phyloP scores from a whole-genome alignment of 2,329 filamentous ascomycete genomes.

The Aspergillus cejpii region DNA sequence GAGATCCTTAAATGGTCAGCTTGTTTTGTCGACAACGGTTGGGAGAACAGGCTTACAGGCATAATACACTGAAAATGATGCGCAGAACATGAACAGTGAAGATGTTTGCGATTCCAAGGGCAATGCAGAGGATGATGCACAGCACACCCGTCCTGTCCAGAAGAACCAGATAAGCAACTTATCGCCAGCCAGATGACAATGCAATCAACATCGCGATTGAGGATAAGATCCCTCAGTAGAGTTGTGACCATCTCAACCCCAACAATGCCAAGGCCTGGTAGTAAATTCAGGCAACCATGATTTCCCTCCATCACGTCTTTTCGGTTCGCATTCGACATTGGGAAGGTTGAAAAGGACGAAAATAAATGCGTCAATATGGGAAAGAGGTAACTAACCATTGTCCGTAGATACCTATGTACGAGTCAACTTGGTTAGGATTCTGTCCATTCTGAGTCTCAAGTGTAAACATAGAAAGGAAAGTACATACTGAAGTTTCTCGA shows the following conservation, averaged over 20 bases:
- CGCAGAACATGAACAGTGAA: constrained; percentile 53
- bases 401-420: constrained; percentile 56
- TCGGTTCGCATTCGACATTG: constrained; percentile 1
- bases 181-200: neutral
- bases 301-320: constrained; percentile 3
- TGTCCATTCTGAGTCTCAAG: constrained; percentile 8
- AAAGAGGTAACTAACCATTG: constrained; percentile 53
- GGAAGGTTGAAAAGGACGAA: neutral
- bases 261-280: constrained; percentile 13
- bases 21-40: constrained; percentile 16
- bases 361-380: constrained; percentile 1
- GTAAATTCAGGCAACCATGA: constrained; percentile 18
- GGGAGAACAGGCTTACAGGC: constrained; percentile 44
- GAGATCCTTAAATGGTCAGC: constrained; percentile 54
- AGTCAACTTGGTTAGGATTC: constrained; percentile 19
- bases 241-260: constrained; percentile 3
- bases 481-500: constrained; percentile 61
- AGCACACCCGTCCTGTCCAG: constrained; percentile 46
- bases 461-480: constrained; percentile 10
- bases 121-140: constrained; percentile 59
- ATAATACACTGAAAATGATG: constrained; percentile 55
- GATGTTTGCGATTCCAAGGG: constrained; percentile 62
- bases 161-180: constrained; percentile 13
- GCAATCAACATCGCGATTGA: neutral
- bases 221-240: neutral